Conservation (phyloP, 208 protist genomes). For the Leishmania turanica region DNA sequence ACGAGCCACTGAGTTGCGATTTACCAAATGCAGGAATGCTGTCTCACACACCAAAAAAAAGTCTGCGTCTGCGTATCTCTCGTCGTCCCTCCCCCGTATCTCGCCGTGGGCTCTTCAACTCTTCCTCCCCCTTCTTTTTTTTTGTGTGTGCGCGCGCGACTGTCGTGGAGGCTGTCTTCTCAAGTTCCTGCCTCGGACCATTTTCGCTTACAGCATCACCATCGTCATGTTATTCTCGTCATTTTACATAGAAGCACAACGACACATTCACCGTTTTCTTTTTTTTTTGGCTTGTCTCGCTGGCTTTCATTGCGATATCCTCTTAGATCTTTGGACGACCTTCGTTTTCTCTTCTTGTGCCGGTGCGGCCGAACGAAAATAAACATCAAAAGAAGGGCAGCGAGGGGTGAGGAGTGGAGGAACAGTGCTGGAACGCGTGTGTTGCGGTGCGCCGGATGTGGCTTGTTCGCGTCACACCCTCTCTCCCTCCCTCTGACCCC, state of each 20-base stretch:
- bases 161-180: background rate
- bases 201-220: background rate
- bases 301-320: background rate
- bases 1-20: background rate
- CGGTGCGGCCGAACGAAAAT: background rate
- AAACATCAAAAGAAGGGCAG: background rate
- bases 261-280: slow-evolving; percentile 3
- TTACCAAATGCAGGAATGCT: background rate
- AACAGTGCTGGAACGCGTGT: background rate
- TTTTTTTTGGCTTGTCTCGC: background rate
- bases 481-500: background rate
- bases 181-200: background rate
- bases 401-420: background rate
- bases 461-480: background rate
- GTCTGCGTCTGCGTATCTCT: background rate
- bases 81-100: background rate
- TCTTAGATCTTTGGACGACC: background rate
- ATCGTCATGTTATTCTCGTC: background rate
- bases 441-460: background rate
- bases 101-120: background rate
- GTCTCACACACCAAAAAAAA: background rate
- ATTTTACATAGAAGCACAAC: background rate
- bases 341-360: background rate
- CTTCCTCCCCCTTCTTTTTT: background rate
- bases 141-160: background rate